Evolutionary conservation across 768 basidiomycete species (phyloP).

Genomic region (Cubamyces lactineus): DNA sequence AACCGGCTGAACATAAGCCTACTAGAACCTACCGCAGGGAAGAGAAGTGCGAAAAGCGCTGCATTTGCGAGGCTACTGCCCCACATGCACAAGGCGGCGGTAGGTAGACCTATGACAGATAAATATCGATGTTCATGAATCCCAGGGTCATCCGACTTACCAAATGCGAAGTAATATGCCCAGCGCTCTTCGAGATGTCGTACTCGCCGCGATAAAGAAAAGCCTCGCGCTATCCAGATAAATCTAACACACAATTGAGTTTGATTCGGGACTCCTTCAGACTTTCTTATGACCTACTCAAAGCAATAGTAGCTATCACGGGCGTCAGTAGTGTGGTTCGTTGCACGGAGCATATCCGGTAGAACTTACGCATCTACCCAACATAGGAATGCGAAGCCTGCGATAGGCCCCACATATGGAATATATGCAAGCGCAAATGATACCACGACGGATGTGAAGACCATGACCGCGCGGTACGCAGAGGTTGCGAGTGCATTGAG

Average conservation of each 20-base stretch:
- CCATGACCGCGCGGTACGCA: conserved; percentile 82
- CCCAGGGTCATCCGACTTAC: conserved; percentile 38
- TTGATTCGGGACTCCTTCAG: too few relatives aligned
- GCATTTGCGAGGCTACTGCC: conserved; percentile 77
- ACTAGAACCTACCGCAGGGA: conserved; percentile 65
- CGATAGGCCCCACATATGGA: conserved; percentile 63
- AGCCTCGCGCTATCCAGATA: conserved; percentile 75
- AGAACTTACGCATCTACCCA: conserved; percentile 84
- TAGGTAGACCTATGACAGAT: conserved; percentile 58
- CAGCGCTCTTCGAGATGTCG: conserved; percentile 84
- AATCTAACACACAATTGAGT: conserved; percentile 48
- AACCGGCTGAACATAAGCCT: background rate
- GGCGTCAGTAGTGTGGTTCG: background rate
- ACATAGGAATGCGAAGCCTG: conserved; percentile 75
- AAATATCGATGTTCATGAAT: background rate
- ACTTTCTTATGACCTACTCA: conserved; percentile 57
- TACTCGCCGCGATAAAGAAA: conserved; percentile 69
- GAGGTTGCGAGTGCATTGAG: conserved; percentile 77
- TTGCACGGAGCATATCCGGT: background rate
- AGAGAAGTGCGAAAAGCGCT: conserved; percentile 81
- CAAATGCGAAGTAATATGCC: conserved; percentile 88
- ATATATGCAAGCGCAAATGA: conserved; percentile 66
- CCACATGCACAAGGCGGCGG: conserved; percentile 72
- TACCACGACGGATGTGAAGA: conserved; percentile 71
- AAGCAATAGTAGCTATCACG: conserved; percentile 81